Evolutionary conservation across 2,329 filamentous ascomycete species (phyloP).

Genomic region (Ilyonectria robusta): DNA sequence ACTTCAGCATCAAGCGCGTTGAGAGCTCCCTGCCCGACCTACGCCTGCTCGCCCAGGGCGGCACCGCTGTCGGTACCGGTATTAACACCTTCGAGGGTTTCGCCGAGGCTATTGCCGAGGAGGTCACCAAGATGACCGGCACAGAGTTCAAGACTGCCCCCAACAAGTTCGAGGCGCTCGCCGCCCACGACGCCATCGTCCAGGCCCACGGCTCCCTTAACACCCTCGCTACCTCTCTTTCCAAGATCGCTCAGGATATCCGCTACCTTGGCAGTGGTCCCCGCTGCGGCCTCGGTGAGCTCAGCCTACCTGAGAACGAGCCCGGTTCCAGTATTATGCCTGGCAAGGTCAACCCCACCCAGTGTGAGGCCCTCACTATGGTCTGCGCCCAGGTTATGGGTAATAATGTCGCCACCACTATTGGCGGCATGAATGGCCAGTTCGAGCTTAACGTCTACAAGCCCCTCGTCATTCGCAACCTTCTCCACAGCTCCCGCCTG

Average conservation of each 20-base stretch:
- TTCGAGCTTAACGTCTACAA: slow-evolving; percentile 99
- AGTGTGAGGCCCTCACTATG: slow-evolving; percentile 98
- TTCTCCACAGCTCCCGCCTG: slow-evolving; percentile 91
- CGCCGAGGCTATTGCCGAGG: slow-evolving; percentile 90
- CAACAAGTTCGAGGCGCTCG: slow-evolving; percentile 98
- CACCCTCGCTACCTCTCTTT: slow-evolving; percentile 90
- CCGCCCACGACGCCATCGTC: slow-evolving; percentile 95
- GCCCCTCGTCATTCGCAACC: slow-evolving; percentile 94
- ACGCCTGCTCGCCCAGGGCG: slow-evolving; percentile 90
- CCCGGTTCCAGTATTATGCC: slow-evolving; percentile 99
- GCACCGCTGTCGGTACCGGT: slow-evolving; percentile 96
- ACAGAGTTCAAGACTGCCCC: slow-evolving; percentile 95
- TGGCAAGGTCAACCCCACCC: slow-evolving; percentile 98
- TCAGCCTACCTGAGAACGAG: slow-evolving; percentile 96
- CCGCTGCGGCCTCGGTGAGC: slow-evolving; percentile 94
- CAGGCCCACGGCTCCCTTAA: slow-evolving; percentile 95
- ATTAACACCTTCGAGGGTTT: slow-evolving; percentile 99
- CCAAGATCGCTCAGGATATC: slow-evolving; percentile 98
- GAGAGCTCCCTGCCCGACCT: slow-evolving; percentile 87
- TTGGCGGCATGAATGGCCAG: slow-evolving; percentile 97
- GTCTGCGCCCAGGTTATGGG: slow-evolving; percentile 98
- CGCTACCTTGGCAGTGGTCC: slow-evolving; percentile 97
- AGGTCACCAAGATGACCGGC: slow-evolving; percentile 93
- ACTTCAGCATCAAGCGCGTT: slow-evolving; percentile 83
- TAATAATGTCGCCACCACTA: slow-evolving; percentile 93